Evolutionary conservation across 148 eudicot genomes (phyloP).

Genomic region (Chenopodium quinoa): DNA sequence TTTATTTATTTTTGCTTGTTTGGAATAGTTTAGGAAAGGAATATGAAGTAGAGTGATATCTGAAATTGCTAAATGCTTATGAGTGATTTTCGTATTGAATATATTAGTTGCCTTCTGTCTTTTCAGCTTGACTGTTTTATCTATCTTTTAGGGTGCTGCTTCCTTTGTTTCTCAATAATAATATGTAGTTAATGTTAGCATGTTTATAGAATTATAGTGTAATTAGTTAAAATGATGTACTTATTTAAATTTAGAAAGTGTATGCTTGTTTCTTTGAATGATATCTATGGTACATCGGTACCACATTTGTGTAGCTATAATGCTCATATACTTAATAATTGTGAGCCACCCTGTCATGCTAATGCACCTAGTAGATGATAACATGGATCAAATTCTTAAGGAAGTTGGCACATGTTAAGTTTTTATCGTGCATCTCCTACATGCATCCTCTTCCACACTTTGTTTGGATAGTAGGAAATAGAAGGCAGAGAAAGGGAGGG

Average conservation of each 20-base stretch:
- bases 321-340: not conserved
- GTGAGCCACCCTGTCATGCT: not conserved
- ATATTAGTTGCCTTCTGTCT: not conserved
- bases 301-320: not conserved
- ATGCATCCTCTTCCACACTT: too few relatives aligned
- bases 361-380: not conserved
- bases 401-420: not conserved
- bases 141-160: not conserved
- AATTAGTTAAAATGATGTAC: too few relatives aligned
- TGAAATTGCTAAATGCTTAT: too few relatives aligned
- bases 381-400: not conserved
- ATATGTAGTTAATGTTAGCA: too few relatives aligned
- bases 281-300: not conserved
- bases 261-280: not conserved
- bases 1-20: not conserved
- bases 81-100: not conserved
- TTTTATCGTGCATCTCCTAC: not conserved
- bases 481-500: too few relatives aligned
- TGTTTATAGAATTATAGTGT: too few relatives aligned
- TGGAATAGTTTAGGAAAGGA: not conserved
- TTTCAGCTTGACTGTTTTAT: not conserved
- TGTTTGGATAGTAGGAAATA: too few relatives aligned
- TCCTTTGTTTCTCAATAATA: too few relatives aligned
- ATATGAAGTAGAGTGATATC: slow-evolving; percentile 1
- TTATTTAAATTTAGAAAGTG: too few relatives aligned